Evolutionary conservation across 2,329 filamentous ascomycete species (phyloP).

Genomic region (Gyromitra esculenta): DNA sequence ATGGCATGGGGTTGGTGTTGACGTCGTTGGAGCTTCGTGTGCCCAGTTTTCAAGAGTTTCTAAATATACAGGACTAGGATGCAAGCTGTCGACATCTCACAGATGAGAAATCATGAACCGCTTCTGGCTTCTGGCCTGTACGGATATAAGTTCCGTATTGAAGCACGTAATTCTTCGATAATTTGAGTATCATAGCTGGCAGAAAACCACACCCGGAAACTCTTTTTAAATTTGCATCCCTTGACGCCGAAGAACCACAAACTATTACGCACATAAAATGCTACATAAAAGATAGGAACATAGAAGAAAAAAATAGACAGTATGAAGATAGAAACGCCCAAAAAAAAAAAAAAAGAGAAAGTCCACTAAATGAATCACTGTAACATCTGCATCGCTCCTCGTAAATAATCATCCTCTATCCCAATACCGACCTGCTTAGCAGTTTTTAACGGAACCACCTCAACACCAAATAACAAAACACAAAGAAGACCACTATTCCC

Average conservation of each 20-base stretch:
- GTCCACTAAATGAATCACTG: conserved; percentile 6
- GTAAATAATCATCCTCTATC: background rate
- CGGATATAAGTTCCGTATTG: conserved; percentile 22
- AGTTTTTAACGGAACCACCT: conserved; percentile 76
- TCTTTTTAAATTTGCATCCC: conserved; percentile 15
- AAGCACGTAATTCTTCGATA: conserved; percentile 14
- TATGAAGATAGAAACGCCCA: conserved; percentile 28
- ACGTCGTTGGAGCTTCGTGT: conserved; percentile 26
- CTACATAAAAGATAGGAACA: conserved; percentile 1
- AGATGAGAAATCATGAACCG: conserved; percentile 1
- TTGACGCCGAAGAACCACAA: conserved; percentile 36
- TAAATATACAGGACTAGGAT: conserved; percentile 1
- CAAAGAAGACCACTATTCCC: conserved; percentile 84
- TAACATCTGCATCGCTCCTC: conserved; percentile 19
- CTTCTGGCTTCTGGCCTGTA: background rate
- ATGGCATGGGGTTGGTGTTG: conserved; percentile 44
- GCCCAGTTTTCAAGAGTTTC: conserved; percentile 8
- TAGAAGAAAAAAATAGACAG: conserved; percentile 19
- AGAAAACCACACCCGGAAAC: conserved; percentile 13
- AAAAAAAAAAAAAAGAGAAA: conserved; percentile 20
- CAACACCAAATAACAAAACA: conserved; percentile 90
- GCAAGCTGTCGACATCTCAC: conserved; percentile 10
- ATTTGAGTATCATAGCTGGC: background rate
- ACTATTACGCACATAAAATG: conserved; percentile 38
- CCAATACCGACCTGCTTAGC: conserved; percentile 8